Base-by-base conservation (phyloP, 768 basidiomycete species). In the Nidularia pulvinata region DNA sequence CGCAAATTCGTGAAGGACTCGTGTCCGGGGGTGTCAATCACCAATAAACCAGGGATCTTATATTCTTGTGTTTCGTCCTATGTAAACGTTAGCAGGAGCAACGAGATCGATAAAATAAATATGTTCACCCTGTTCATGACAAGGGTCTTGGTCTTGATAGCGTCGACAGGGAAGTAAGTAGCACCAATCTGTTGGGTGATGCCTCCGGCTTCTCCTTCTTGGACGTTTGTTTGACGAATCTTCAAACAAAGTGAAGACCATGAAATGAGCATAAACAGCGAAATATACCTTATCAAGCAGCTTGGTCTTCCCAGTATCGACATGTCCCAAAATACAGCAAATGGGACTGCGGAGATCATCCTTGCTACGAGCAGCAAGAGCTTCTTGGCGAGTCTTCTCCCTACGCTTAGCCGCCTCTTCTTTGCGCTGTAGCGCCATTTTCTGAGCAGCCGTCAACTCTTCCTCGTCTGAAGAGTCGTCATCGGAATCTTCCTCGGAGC, bases 141-240 rank as follows among this genome's bases (percentile, higher is more conserved):
- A 11, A 78, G 78, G 5, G 97, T 98, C 80, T 98, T 98, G 39
- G 82, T 83, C 72, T 86, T 85, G 70, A 99, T 97, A 6, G 96
- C 95, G 5, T 93, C 91, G 33, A 90, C 88, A 35, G 97, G 97
- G 85, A 99, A 98, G 78, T 95, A 99, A 0, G 97, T 98, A 19
- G 97, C 97, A 79, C 97, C 97, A 59, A 99, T 99, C 69, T 99
- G 97, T 70, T 98, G 97, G 0, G 97, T 99, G 69, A 99, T 99
- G 75, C 97, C 97, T 59, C 97, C 97, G 2, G 97, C 97, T 82
- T 99, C 97, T 51, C 97, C 97, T 67, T 98, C 97, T 72, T 98
- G 95, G 19, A 99, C 97, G 60, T 98, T 98, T 4, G 96, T 98
- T 88, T 98, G 96, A 60, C 97, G 95, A 67, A 99, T 99, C 94